A percentile compares a stretch with the other conserved stretches of the same genome.
phyloP scores from a whole-genome alignment of 148 eudicot species.

The Bassia scoparia region DNA sequence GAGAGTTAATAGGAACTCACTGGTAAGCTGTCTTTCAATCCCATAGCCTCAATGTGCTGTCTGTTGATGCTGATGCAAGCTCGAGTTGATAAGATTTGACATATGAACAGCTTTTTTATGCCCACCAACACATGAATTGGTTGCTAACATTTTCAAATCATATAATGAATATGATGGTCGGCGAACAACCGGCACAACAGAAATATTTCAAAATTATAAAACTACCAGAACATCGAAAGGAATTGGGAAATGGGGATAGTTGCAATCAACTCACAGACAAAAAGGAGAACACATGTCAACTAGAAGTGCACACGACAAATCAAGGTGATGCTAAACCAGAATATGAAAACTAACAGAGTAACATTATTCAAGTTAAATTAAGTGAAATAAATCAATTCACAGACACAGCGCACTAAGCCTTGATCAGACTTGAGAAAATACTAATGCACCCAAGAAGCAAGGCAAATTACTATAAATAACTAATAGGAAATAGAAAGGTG shows the following conservation, averaged over 20 bases:
- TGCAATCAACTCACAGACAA: not conserved
- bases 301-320: not conserved
- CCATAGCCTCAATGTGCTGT: conserved; percentile 71
- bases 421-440: not conserved
- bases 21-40: conserved; percentile 60
- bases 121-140: conserved; percentile 65
- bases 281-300: not conserved
- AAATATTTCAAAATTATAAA: not conserved
- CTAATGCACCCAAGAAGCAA: not conserved
- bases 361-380: not conserved
- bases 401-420: not conserved
- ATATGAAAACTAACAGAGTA: not conserved
- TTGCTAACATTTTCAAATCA: conserved; percentile 52
- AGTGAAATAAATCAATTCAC: conserved; percentile 1
- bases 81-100: conserved; percentile 65
- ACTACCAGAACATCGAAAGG: not conserved
- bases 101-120: conserved; percentile 71
- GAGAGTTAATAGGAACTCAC: conserved; percentile 34
- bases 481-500: not conserved
- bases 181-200: conserved; percentile 69
- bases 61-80: conserved; percentile 81
- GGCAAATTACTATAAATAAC: not conserved
- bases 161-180: conserved; percentile 70
- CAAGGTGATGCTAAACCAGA: not conserved
- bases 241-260: not conserved